Evolutionary conservation across 2,329 filamentous ascomycete species (phyloP), one percentile per base, ranked within the genome.

Genomic region (Pseudocercospora vitis): DNA sequence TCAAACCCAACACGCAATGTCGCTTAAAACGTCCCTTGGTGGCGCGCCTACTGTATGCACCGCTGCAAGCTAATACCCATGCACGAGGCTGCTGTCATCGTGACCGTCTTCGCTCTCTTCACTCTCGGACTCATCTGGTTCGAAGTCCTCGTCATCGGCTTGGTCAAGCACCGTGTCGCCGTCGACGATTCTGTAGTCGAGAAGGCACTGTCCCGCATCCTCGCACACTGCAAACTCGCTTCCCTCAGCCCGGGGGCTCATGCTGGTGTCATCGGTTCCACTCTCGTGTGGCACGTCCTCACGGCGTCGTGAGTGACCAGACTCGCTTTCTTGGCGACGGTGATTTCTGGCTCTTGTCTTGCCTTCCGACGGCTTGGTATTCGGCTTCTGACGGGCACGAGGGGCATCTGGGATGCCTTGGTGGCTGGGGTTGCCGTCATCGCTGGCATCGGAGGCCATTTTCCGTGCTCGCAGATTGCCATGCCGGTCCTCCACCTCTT

Each of bases 381-480:
- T n/a, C n/a, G n/a, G 19, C 14, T 21, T 44, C 6, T 26, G 39
- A 2, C 39, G 18, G 2, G 18, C 14, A 6, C 39, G 21, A 44
- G 39, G 39, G 4, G 39, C 21, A 7, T 18, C 39, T 4, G 21
- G 18, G 3, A 44, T 44, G 39, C 39, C 39, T 14, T 44, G 18
- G 7, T 44, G 18, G 31, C 28, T 37, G 37, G 14, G 12, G 7
- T 35, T 61, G 8, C 51, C 58, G 8, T 50, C 48, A 18, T 60
- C 58, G 19, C 52, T 50, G 29, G 48, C 52, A 28, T 42, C 56
- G 12, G 23, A 47, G 6, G 56, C 59, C 35, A 47, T 37, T 28
- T 64, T 65, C 16, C 26, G 50, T n/a, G 57, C 48, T 12, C 58
- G 52, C 8, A 55, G 39, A 19, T 62, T 60, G 23, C 63, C 64